Evolutionary conservation across 2,329 filamentous ascomycete species (phyloP), one percentile per base, ranked within the genome.

Genomic region (Xylariaceae sp.): DNA sequence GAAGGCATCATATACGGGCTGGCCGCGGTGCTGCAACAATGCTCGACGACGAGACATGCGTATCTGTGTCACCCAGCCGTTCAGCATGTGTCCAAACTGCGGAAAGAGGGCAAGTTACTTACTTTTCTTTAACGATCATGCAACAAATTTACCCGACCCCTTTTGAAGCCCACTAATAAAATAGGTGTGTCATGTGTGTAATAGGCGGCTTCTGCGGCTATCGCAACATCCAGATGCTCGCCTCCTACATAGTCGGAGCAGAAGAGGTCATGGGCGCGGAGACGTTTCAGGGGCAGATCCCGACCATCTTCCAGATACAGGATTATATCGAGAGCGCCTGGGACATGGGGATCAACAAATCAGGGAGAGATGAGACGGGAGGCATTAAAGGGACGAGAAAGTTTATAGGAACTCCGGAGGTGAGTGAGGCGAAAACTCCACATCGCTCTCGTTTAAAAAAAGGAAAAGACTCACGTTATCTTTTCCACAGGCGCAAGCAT

Each of bases 401-500:
- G 61, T 97, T 92, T 57, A 97, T 97, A 51, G 90, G 90, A 12
- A 96, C 90, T 1, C 81, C 87, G 7, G 90, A 97, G 70, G 85
- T 86, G n/a, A n/a, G n/a, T n/a, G n/a, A n/a, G n/a, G n/a, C n/a
- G n/a, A n/a, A n/a, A 67, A 50, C 59, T 13, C 3, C n/a, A 7
- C 16, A 6, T 21, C 5, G 14, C 16, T 16, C 8, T 16, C 30
- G 9, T 12, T 12, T 36, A 2, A 11, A 30, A 44, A 26, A 18
- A n/a, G n/a, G n/a, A n/a, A n/a, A n/a, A n/a, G n/a, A n/a, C n/a
- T n/a, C n/a, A n/a, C n/a, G n/a, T n/a, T 18, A 9, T 14, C 3
- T 11, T 11, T 26, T 14, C 19, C 5, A 30, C 41, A 88, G 83
- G 88, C 85, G 5, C 78, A 90, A 60, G 86, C 88, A 6, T 73